phyloP scores from a whole-genome alignment of 768 basidiomycete genomes.

The Cyathus striatus region DNA sequence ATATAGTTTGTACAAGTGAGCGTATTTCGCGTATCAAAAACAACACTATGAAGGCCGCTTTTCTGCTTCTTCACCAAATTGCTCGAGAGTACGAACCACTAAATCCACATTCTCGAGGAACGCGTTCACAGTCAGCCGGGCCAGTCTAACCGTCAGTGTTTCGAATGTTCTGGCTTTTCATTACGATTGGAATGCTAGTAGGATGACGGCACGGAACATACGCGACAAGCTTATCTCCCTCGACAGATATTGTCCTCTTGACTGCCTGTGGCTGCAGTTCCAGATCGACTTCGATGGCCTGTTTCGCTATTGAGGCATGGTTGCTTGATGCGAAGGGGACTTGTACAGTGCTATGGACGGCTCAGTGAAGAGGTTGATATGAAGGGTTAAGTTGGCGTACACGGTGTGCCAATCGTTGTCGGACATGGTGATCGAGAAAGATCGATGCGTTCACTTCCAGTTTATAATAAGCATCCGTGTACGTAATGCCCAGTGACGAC shows the following conservation, averaged over 20 bases:
- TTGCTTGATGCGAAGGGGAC: conserved; percentile 72
- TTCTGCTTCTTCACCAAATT: conserved; percentile 70
- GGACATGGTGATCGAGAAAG: conserved; percentile 7
- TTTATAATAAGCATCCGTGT: too few species aligned
- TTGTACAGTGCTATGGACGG: conserved; percentile 45
- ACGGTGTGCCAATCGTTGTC: conserved; percentile 18
- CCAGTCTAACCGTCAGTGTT: conserved; percentile 80
- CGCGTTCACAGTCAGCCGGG: conserved; percentile 77
- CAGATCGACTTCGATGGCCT: conserved; percentile 80
- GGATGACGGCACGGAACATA: conserved; percentile 32
- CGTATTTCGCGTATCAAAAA: too few species aligned
- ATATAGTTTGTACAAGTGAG: too few species aligned
- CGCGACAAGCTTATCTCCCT: conserved; percentile 71
- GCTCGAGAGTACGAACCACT: conserved; percentile 73
- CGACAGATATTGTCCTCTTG: conserved; percentile 61
- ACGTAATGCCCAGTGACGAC: too few species aligned
- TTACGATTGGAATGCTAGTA: neutral
- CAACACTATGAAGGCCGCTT: conserved; percentile 13
- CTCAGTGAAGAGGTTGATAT: too few species aligned
- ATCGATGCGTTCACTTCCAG: too few species aligned
- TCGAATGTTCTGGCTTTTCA: conserved; percentile 51
- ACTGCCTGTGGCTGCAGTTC: conserved; percentile 83
- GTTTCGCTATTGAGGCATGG: conserved; percentile 79
- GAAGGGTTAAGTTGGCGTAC: conserved; percentile 7
- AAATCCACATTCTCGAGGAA: conserved; percentile 90